Base-by-base conservation (phyloP, 768 basidiomycete species). In the Kwoniella shandongensis region DNA sequence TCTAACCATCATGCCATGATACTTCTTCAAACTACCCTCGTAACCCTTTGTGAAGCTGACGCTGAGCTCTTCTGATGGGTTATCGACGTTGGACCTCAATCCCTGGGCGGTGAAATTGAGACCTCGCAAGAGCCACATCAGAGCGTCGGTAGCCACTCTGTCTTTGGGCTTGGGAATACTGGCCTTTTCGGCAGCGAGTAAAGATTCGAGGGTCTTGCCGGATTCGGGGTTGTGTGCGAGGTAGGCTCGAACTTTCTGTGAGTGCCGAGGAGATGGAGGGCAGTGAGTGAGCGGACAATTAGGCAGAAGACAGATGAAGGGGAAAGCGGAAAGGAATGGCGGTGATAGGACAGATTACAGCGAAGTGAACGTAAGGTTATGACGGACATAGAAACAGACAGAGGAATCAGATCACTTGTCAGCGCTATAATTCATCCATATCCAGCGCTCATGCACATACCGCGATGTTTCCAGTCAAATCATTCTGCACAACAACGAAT, bases 101-200 rank as follows among this genome's bases (percentile, higher is more conserved):
- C 88, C 69, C 25, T 72, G 30, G 12, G 73, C 61, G 30, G 94
- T 99, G 80, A 99, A 99, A 26, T 84, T 83, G 50, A 93, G 83
- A 2, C 91, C 96, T 27, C 81, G 75, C 45, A 92, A 82, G 46
- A 99, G 83, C 96, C 96, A 99, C 78, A 97, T 79, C 52, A 97
- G 82, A 15, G 91, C 92, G 71, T 93, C 87, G 0, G 93, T 96
- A 2, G 94, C 91, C 0, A 83, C 82, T 36, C 67, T 44, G 15
- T 84, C 83, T 77, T 91, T 91, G 17, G 52, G 45, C 22, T 61
- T 63, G 8, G 63, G 48, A 83, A 92, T 90, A 78, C 91, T 88
- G 39, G 63, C 62, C 76, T 88, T 86, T 78, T 98, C 96, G 69
- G 87, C 87, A 69, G 82, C 81, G 4, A 91, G 85, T 25, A 99